Evolutionary conservation across 1,284 basidiomycete species (phyloP), one percentile per base, ranked within the genome.

Genomic region (Rhodotorula glutinis): DNA sequence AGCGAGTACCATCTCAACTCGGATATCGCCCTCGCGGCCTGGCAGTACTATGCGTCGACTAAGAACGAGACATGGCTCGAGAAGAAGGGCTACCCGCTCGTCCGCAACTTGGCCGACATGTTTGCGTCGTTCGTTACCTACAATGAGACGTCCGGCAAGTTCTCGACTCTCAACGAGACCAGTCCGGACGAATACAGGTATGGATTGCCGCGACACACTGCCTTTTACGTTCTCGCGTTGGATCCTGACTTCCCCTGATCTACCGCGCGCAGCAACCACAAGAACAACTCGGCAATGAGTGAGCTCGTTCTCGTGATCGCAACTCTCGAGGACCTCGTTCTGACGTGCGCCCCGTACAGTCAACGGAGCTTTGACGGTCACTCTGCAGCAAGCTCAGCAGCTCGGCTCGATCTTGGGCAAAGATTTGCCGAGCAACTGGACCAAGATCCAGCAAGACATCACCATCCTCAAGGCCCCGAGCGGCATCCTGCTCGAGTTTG

Each of bases 1-100:
- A 57, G 56, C 64, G 73, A 76, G 46, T 76, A 76, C 54, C 76
- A 77, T 53, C 65, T 76, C 41, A 74, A 75, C 63, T 68, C 66
- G 62, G 75, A 75, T 62, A 73, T 75, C 30, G 68, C 70, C 0
- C 62, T 77, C 30, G 72, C 69, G 8, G 58, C 67, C 0, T 71
- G 70, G 55, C 66, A 77, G 52, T 75, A 76, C 64, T 75, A 72
- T 61, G 66, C 71, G 9, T 56, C 54, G 2, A 75, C 72, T 19
- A 65, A 70, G 25, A 76, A 77, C 67, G 14, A 59, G 25, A 72
- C 71, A 0, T 77, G 73, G 69, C 66, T 77, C 14, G 60, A 62
- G 23, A 57, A 62, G 41, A 56, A 67, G 33, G 75, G 74, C 7
- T 74, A 65, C 57, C 76, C 76, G 27, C 66, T 77, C 65, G 66